These are phyloP conservation scores for Solanum stenotomum DNA, from an alignment of 257 asterid species.

Conservation along the genomic window DNA sequence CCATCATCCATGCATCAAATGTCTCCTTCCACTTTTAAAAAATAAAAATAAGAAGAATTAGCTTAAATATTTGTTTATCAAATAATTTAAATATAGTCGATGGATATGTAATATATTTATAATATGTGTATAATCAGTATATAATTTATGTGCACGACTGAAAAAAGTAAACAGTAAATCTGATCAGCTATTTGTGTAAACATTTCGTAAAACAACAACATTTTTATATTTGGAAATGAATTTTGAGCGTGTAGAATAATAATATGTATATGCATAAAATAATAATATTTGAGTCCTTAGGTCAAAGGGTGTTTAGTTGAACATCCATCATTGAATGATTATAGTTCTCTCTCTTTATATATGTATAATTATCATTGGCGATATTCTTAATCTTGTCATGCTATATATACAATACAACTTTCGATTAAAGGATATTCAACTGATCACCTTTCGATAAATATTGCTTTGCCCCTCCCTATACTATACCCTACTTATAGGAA, in stretches of 20 bases:
- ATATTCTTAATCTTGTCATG: neutral
- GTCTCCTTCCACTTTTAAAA: constrained; percentile 45
- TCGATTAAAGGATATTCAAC: neutral
- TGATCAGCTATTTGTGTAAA: neutral
- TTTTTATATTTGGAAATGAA: no score
- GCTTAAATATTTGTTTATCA: neutral
- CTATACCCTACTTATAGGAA: neutral
- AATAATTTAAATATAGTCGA: neutral
- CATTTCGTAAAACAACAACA: neutral
- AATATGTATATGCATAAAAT: neutral
- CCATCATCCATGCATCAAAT: constrained; percentile 54
- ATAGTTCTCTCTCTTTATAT: neutral
- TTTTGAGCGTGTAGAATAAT: neutral
- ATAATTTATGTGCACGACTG: neutral
- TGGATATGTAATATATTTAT: neutral
- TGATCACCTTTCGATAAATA: neutral
- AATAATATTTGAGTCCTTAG: neutral
- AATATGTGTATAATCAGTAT: neutral
- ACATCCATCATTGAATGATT: neutral
- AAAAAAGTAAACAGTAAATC: neutral
- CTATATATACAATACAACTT: neutral
- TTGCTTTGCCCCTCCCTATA: neutral
- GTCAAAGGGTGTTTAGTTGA: neutral
- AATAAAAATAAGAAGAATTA: neutral
- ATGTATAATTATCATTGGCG: neutral